Evolutionary conservation across 2,329 filamentous ascomycete genomes (phyloP).

Genomic region (Phaeosphaeriaceae sp.): DNA sequence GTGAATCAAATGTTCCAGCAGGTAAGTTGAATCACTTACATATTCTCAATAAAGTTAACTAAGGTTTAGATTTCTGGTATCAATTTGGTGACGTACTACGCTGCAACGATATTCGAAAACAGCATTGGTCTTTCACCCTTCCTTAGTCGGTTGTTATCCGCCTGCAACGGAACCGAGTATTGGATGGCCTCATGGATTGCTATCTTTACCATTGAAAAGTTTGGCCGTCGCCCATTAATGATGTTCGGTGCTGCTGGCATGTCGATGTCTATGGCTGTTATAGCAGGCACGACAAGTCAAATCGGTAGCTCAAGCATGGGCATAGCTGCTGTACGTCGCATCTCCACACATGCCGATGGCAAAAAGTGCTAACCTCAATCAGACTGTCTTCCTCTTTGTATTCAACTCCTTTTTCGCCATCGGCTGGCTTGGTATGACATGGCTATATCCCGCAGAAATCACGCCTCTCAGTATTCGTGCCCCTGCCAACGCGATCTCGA

Average conservation of each 20-base stretch:
- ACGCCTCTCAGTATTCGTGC: slow-evolving; percentile 88
- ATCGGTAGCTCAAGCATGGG: slow-evolving; percentile 37
- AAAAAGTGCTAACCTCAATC: slow-evolving; percentile 13
- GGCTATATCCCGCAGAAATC: slow-evolving; percentile 70
- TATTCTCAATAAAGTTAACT: slow-evolving; percentile 52
- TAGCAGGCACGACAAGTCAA: slow-evolving; percentile 41
- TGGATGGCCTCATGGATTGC: slow-evolving; percentile 52
- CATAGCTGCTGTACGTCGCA: slow-evolving; percentile 58
- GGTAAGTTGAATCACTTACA: slow-evolving; percentile 14
- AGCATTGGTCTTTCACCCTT: slow-evolving; percentile 48
- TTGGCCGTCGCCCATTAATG: slow-evolving; percentile 48
- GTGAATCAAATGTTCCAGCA: slow-evolving; percentile 56
- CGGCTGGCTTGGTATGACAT: slow-evolving; percentile 79
- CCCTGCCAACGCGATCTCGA: slow-evolving; percentile 84
- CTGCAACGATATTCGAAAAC: slow-evolving; percentile 51
- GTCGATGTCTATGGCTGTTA: slow-evolving; percentile 43
- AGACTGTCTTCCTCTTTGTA: slow-evolving; percentile 84
- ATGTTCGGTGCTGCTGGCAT: slow-evolving; percentile 47
- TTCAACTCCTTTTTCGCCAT: slow-evolving; percentile 92
- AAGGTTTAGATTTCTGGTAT: slow-evolving; percentile 53
- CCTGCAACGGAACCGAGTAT: slow-evolving; percentile 51
- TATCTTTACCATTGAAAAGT: slow-evolving; percentile 49
- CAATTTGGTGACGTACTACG: slow-evolving; percentile 52
- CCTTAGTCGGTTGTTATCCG: slow-evolving; percentile 46
- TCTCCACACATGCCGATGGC: neutral